A percentile compares a stretch with the other conserved stretches of the same genome.
Evolutionary conservation across 2,329 filamentous ascomycete species (phyloP).

Genomic region (Calycina herbarum): DNA sequence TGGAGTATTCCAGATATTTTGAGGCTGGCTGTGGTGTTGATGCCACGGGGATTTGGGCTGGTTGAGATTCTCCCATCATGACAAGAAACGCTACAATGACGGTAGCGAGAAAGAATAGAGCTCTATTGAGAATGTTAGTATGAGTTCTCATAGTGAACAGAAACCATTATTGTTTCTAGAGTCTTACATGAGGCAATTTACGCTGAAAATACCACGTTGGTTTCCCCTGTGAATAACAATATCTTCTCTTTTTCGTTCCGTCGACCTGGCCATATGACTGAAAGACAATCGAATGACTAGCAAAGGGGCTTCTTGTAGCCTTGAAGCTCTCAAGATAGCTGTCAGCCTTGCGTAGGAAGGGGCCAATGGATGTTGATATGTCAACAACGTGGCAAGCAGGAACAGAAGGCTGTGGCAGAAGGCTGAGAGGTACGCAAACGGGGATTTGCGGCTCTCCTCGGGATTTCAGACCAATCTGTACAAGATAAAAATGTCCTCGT

Average conservation of each 20-base stretch:
- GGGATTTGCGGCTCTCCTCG: not conserved
- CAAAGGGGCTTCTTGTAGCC: not conserved
- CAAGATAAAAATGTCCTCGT: not conserved
- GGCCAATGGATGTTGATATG: not conserved
- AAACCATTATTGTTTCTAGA: not conserved
- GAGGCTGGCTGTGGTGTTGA: slow-evolving; percentile 10
- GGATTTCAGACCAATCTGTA: not conserved
- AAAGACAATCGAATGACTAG: not conserved
- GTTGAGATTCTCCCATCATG: slow-evolving; percentile 29
- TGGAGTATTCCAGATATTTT: slow-evolving; percentile 51
- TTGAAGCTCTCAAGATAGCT: not conserved
- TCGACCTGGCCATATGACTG: slow-evolving; percentile 11
- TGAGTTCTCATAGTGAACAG: not conserved
- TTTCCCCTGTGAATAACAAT: not conserved
- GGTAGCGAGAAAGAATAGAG: slow-evolving; percentile 29
- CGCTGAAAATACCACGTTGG: slow-evolving; percentile 3
- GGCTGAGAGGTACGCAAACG: not conserved
- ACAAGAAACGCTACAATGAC: slow-evolving; percentile 27
- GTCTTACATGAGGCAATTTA: slow-evolving; percentile 18
- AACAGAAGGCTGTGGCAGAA: not conserved
- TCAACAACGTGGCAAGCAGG: not conserved
- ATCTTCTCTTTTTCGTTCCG: not conserved
- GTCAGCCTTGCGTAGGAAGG: not conserved
- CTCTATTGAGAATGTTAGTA: slow-evolving; percentile 18
- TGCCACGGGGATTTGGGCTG: not conserved